Base-by-base conservation (phyloP, 1,284 basidiomycete genomes). In the Pascua guehoae region DNA sequence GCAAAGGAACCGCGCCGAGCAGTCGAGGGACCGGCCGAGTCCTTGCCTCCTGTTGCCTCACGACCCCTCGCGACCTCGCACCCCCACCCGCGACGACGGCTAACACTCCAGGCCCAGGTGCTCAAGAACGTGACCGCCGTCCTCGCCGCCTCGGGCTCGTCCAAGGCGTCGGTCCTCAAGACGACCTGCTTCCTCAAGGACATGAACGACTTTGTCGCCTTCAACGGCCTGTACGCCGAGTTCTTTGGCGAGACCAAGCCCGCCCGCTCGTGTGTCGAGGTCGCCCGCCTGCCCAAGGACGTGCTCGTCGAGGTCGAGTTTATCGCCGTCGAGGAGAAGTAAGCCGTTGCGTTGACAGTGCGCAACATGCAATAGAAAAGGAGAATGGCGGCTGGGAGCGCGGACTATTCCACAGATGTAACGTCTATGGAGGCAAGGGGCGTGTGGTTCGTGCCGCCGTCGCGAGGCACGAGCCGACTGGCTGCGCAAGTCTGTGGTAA, bases 211-310 rank as follows among this genome's bases (percentile, higher is more conserved):
- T 97, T 97, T 76, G 85, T 74, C 12, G 80, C 83, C 53, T 86
- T 97, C 74, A 98, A 98, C 75, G 71, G 68, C 58, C 62, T 75
- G 43, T 93, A 93, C 74, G 83, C 83, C 47, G 80, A 82, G 54
- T 87, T 88, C 78, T 95, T 94, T 73, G 90, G 88, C n/a, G 81
- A 85, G 51, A 88, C 93, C 81, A 93, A 91, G 79, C 95, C 95
- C 49, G 91, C 95, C 1, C 83, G 95, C 60, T 93, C 91, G 17
- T 87, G 89, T 51, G 89, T 95, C 51, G 88, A 91, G 81, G 91
- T 88, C 24, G 83, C 88, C 14, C 81, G 86, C 42, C 80, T 91
- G 41, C 88, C 88, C 39, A 84, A 85, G 73, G 86, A 87, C 66
- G 89, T 87, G 12, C 81, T 94, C 41, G 88, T 97, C 53, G 95